These are phyloP conservation scores for Lagerstroemia speciosa DNA, from an alignment of 345 rosid species.

Conservation along the genomic window DNA sequence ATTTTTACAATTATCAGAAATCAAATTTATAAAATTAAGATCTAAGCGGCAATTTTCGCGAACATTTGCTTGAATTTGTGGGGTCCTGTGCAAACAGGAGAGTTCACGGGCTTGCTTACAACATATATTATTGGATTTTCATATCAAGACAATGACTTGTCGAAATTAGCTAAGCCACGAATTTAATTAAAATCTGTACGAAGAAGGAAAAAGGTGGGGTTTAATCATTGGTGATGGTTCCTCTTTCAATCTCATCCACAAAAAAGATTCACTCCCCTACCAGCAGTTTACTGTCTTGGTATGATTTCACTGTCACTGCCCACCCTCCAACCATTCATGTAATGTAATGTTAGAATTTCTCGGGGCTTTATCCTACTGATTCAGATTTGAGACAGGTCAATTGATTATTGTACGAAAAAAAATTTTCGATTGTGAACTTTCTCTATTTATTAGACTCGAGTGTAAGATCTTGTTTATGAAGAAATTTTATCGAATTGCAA, in stretches of 20 bases:
- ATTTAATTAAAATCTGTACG: not conserved
- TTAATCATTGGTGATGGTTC: not conserved
- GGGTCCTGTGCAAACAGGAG: not conserved
- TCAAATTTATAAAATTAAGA: no score
- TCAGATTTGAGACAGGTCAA: no score
- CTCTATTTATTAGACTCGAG: no score
- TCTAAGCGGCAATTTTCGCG: no score
- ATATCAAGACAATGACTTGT: not conserved
- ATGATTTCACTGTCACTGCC: not conserved
- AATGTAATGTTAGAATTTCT: not conserved
- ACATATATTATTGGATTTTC: not conserved
- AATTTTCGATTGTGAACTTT: no score
- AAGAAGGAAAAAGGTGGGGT: no score
- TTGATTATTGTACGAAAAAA: no score
- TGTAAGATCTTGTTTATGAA: no score
- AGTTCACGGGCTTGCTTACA: not conserved
- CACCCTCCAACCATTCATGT: not conserved
- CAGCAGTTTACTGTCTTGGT: not conserved
- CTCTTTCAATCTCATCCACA: conserved; percentile 3
- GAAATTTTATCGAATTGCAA: no score
- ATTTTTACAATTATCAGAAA: no score
- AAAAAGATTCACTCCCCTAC: conserved; percentile 7
- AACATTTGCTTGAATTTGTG: no score
- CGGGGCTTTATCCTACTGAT: no score
- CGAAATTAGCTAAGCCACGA: not conserved